Base-by-base conservation (phyloP, 257 asterid genomes). In the Coffea eugenioides region DNA sequence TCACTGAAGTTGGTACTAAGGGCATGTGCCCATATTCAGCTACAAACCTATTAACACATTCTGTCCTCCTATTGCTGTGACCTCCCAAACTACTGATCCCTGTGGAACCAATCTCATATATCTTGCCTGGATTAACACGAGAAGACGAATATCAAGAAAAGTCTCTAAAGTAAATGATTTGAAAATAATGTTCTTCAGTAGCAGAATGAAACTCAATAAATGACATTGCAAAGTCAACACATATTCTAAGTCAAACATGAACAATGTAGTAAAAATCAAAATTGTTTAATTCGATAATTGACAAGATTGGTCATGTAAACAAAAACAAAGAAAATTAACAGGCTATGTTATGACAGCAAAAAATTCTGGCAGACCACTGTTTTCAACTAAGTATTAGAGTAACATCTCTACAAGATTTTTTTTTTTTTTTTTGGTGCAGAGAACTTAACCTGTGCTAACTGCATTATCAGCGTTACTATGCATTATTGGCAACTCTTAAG, bases 21-120 rank as follows among this genome's bases (percentile, higher is more conserved):
- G 97, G 94, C 96, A 92, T 90, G 49, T 84, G 82, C 69, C 91
- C 89, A 43, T 85, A 92, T 81, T 87, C 90, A 25, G 81, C 86
- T 7, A 86, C 91, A 48, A 92, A 91, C 71, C 77, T 81, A 79
- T 91, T 94, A 20, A 94, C 92, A 61, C 97, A 94, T 46, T 88
- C 79, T 4, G 90, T 83, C 85, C 97, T 89, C 82, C 79, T 91
- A 31, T 86, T 90, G 8, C 9, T 90, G 89, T 94, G 98, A 34
- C 97, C 96, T 83, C 97, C 98, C 89, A 92, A 83, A 89, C 96
- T 94, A 81, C 97, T 94, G 57, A 92, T 92, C 69, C 97, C 97
- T 11, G 92, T 87, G 0, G 97, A 89, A 54, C 98, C 98, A 79
- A 92, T 91, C 89, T 94, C 97, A 77, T 68, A 90, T 82, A 92